Conservation (phyloP, 1,284 basidiomycete genomes). For the Apiotrichum siamense region DNA sequence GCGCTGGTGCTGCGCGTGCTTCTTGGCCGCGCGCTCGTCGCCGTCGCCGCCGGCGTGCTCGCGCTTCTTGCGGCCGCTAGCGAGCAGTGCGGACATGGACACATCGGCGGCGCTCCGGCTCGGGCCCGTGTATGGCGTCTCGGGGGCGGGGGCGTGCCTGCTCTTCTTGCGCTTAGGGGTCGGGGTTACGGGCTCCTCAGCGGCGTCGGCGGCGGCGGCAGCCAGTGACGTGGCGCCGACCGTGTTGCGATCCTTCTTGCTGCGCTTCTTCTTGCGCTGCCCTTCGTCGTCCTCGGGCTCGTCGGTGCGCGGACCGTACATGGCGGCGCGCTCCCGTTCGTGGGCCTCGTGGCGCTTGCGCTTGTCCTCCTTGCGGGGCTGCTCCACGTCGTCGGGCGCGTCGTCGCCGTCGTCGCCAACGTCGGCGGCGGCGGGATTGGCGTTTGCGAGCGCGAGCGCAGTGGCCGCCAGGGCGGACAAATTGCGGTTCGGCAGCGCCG, state of each 20-base stretch:
- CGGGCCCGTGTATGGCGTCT: slow-evolving; percentile 4
- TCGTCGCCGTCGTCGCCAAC: neutral
- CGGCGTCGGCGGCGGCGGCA: neutral
- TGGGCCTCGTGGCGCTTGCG: neutral
- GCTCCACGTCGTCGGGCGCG: neutral
- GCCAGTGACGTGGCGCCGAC: neutral
- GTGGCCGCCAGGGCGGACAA: neutral
- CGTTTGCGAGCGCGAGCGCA: neutral
- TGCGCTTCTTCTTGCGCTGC: slow-evolving; percentile 1
- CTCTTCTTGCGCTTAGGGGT: neutral
- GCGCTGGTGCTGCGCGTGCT: neutral
- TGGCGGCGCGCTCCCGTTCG: neutral
- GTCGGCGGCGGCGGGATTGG: neutral
- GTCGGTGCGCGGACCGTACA: neutral
- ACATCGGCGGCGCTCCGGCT: neutral
- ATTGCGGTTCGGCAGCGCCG: neutral
- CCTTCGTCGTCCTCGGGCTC: neutral
- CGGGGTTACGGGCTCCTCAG: neutral
- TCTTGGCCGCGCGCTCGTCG: neutral
- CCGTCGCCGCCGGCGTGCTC: neutral
- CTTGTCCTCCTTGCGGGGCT: neutral
- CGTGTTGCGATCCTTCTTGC: neutral
- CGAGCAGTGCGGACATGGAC: neutral
- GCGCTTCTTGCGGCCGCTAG: neutral
- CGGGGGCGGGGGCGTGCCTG: neutral